A percentile compares a stretch with the other conserved stretches of the same genome.
Evolutionary conservation across 352 stramenopile genomes (phyloP).

Genomic region (Phytophthora ramorum): DNA sequence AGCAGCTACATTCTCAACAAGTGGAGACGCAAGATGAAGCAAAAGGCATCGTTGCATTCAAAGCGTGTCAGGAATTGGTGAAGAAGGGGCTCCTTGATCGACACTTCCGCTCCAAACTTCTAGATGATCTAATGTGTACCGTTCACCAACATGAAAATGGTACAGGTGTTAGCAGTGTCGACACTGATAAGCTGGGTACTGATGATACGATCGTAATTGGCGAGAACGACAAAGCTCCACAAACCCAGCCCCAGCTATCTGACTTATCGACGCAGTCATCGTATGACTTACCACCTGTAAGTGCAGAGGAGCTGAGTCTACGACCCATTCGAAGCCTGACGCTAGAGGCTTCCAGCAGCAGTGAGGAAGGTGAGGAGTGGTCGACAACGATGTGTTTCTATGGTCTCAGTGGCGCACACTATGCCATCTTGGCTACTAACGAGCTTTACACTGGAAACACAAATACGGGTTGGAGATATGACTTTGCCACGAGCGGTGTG

Average conservation of each 20-base stretch:
- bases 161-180: neutral
- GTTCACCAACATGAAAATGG: slow-evolving; percentile 40
- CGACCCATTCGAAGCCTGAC: slow-evolving; percentile 63
- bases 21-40: slow-evolving; percentile 66
- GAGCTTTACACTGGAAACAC: slow-evolving; percentile 85
- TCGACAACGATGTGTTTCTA: slow-evolving; percentile 84
- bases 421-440: slow-evolving; percentile 80
- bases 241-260: slow-evolving; percentile 37
- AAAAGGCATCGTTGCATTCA: slow-evolving; percentile 86
- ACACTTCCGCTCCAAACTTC: slow-evolving; percentile 72
- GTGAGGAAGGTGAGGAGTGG: slow-evolving; percentile 42
- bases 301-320: slow-evolving; percentile 73
- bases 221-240: slow-evolving; percentile 31
- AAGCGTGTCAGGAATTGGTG: slow-evolving; percentile 76
- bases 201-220: slow-evolving; percentile 51
- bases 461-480: slow-evolving; percentile 81
- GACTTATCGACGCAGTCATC: slow-evolving; percentile 85
- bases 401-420: slow-evolving; percentile 64
- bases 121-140: slow-evolving; percentile 53
- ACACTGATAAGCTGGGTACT: slow-evolving; percentile 1
- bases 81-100: slow-evolving; percentile 77
- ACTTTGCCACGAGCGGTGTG: slow-evolving; percentile 82
- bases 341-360: slow-evolving; percentile 25
- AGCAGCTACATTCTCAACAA: slow-evolving; percentile 67
- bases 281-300: slow-evolving; percentile 87